Evolutionary conservation across 495 filamentous ascomycete genomes (phyloP), one percentile per base, ranked within the genome.

Genomic region (Melanomma pulvis-pyrius): DNA sequence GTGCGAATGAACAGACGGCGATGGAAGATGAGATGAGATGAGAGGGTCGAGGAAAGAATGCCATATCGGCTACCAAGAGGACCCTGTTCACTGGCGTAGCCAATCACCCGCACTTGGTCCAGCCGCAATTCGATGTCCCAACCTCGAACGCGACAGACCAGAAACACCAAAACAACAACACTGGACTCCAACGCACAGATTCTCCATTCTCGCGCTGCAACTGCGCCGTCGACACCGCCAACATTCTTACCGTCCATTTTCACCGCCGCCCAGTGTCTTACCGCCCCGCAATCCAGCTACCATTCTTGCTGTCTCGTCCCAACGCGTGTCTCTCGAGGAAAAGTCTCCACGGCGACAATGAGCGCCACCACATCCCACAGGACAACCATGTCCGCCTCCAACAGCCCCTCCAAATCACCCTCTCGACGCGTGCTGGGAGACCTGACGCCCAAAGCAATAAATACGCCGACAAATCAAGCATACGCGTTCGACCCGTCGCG

Each of bases 401-500:
- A 46, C 21, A 69, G 39, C 30, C 70, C 67, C 9, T 32, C 48
- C 11, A 61, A 69, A 34, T 65, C 57, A 5, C 51, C 63, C 32
- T 46, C 44, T 28, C 59, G 71, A 63, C 68, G 68, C 68, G 65
- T 69, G 6, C 55, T 73, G 13, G 68, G 68, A 39, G 68, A 73
- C 53, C 46, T 73, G 17, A 53, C 71, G n/a, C 63, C 68, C n/a
- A 68, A 67, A 21, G 59, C 71, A 24, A 22, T 59, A 1, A 71
- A 63, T 39, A 63, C 65, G 57, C 61, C 68, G 25, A 46, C 60
- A 39, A 57, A 65, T 61, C 59, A 65, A 44, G 34, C 61, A 47
- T 34, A 61, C 1, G 7, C 44, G 24, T 39, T n/a, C 15, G 69
- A 63, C 4, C 48, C 26, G 24, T 46, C 65, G 57, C 39, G 47